These are phyloP conservation scores for Hamigera avellanea DNA, from an alignment of 495 filamentous ascomycete species.

Conservation along the genomic window DNA sequence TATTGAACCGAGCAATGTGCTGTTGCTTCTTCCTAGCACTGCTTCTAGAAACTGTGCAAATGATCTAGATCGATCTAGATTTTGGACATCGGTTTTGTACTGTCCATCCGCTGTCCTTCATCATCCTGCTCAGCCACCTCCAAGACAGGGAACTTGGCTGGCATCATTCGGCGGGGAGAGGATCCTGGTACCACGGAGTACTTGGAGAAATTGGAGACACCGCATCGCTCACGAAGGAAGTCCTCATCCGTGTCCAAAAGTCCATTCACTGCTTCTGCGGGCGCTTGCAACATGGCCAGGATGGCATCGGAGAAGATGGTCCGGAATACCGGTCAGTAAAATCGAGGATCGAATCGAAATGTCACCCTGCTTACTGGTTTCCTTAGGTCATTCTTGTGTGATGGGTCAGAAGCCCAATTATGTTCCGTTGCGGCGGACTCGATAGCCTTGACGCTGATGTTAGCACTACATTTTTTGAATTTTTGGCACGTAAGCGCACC, in stretches of 20 bases:
- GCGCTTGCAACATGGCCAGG: conserved; percentile 57
- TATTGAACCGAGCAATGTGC: no score
- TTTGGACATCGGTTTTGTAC: conserved; percentile 19
- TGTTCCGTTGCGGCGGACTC: conserved; percentile 60
- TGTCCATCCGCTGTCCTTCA: conserved; percentile 65
- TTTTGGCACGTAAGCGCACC: conserved; percentile 28
- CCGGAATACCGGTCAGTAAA: conserved; percentile 6
- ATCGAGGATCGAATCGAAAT: no score
- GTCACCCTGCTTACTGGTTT: conserved; percentile 34
- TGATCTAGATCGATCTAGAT: no score
- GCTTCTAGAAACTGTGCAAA: no score
- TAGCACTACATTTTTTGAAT: no score
- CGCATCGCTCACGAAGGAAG: conserved; percentile 54
- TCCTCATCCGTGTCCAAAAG: conserved; percentile 70
- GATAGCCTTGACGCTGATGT: conserved; percentile 36
- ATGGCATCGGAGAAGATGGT: conserved; percentile 75
- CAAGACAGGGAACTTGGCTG: conserved; percentile 54
- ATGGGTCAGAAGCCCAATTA: conserved; percentile 24
- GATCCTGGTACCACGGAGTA: conserved; percentile 59
- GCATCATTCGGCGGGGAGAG: conserved; percentile 68
- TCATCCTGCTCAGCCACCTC: conserved; percentile 72
- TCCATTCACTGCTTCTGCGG: conserved; percentile 53
- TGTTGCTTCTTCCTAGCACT: no score
- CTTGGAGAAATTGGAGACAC: conserved; percentile 60
- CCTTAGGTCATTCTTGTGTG: conserved; percentile 42